phyloP scores from a whole-genome alignment of 306 rosid species.

The Quercus ilex region DNA sequence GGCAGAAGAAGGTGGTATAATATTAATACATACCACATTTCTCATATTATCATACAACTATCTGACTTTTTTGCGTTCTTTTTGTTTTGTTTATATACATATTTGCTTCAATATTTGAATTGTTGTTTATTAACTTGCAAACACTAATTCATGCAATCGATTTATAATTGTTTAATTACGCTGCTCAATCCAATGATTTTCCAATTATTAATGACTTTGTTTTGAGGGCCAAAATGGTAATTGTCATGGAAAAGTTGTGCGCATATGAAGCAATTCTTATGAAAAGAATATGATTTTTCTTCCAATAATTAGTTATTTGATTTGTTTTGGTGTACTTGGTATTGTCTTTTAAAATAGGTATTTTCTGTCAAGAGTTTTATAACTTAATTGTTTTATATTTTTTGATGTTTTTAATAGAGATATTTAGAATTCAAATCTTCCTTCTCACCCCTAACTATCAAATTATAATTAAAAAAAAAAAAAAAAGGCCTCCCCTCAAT shows the following conservation, averaged over 20 bases:
- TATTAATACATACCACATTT: not conserved
- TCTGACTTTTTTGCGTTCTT: not conserved
- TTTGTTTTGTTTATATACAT: not conserved
- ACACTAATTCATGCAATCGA: not conserved
- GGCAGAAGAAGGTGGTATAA: slow-evolving; percentile 54
- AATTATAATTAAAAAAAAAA: too few species aligned
- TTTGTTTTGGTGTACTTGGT: too few species aligned
- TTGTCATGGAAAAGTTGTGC: too few species aligned
- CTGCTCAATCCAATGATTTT: not conserved
- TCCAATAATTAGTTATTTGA: too few species aligned
- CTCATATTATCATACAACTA: not conserved
- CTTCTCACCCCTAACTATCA: too few species aligned
- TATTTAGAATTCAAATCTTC: too few species aligned
- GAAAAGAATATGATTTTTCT: too few species aligned
- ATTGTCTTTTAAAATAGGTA: too few species aligned
- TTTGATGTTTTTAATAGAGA: too few species aligned
- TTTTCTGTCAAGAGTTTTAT: too few species aligned
- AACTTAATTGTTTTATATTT: too few species aligned
- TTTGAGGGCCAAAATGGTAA: not conserved
- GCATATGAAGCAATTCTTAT: too few species aligned
- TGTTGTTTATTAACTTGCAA: not conserved
- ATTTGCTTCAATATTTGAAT: not conserved
- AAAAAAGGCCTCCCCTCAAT: not conserved
- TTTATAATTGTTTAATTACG: not conserved
- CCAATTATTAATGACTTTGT: not conserved